Percentiles rank a stretch among this genome's conserved stretches.
These are phyloP conservation scores for Scleromitrula shiraiana DNA, from an alignment of 2,329 filamentous ascomycete genomes.

Conservation along the genomic window DNA sequence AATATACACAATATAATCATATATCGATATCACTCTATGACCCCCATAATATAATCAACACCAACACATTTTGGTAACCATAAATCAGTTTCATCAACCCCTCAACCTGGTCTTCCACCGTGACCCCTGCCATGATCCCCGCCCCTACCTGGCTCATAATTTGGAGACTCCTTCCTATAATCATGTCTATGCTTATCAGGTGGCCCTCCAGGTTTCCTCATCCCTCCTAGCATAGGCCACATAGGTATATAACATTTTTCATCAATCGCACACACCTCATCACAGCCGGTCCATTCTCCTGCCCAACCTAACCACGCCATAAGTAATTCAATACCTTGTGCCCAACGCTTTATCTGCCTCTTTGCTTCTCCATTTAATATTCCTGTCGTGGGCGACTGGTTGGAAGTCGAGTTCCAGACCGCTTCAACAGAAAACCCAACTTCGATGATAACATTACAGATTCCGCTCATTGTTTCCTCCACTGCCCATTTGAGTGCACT, in stretches of 20 bases:
- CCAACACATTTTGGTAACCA: conserved; percentile 25
- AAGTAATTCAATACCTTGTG: conserved; percentile 31
- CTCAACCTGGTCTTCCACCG: conserved; percentile 3
- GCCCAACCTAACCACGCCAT: conserved; percentile 45
- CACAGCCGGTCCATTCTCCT: conserved; percentile 37
- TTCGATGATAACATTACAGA: conserved; percentile 36
- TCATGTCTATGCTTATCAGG: conserved; percentile 2
- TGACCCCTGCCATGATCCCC: not conserved
- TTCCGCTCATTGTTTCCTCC: conserved; percentile 33
- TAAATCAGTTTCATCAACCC: conserved; percentile 18
- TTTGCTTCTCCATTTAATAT: conserved; percentile 8
- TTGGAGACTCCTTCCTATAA: conserved; percentile 8
- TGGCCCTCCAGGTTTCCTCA: not conserved
- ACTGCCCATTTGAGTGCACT: conserved; percentile 32
- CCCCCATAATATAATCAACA: conserved; percentile 18
- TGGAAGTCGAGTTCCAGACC: conserved; percentile 29
- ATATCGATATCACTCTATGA: not conserved
- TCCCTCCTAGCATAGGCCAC: conserved; percentile 35
- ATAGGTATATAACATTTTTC: conserved; percentile 43
- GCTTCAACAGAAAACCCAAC: conserved; percentile 37
- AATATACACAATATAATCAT: no score
- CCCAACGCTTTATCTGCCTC: conserved; percentile 27
- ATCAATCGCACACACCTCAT: conserved; percentile 34
- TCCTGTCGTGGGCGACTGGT: not conserved
- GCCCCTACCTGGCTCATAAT: conserved; percentile 6